Base-by-base conservation (phyloP, 352 stramenopile species). In the Pythium dissimile region DNA sequence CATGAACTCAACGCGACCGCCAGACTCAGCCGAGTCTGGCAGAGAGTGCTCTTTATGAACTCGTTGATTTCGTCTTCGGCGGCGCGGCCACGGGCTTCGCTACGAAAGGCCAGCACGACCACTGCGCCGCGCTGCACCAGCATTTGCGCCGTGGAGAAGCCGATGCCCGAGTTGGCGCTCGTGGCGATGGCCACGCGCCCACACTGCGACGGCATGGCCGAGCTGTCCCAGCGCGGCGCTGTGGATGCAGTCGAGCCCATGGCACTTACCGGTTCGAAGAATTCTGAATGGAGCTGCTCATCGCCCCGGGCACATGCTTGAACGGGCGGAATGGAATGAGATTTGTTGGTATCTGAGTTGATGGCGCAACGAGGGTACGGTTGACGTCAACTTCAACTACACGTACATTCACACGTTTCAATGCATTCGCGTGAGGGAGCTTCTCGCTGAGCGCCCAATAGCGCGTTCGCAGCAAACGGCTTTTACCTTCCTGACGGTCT, bases 91-190 rank as follows among this genome's bases (percentile, higher is more conserved):
- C 50, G 45, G 5, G 38, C 45, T 30, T 64, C 54, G 46, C 64
- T 80, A 16, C 80, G 75, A 67, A 75, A 86, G 3, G 78, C 78
- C 4, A 88, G 50, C 38, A 92, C 68, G n/a, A 92, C 81, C 21
- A 75, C 30, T 32, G 69, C 77, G 28, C 75, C 73, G 43, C 72
- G 62, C 32, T 68, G 41, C 13, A 67, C 78, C 20, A 89, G 61
- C 24, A 43, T 34, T 31, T 46, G 53, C n/a, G 79, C 69, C 9
- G 72, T 84, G 64, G 74, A 70, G 41, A 67, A 85, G 16, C 79
- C 82, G 53, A 92, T 79, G 4, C 79, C 79, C 12, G 74, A 82
- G 57, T 87, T 88, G 60, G 49, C 54, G n/a, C 81, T 78, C 11
- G 81, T 91, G 28, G 89, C 73, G 55, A 91, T 73, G 21, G 69